Evolutionary conservation across 208 protist genomes (phyloP).

Genomic region (Leishmania arabica): DNA sequence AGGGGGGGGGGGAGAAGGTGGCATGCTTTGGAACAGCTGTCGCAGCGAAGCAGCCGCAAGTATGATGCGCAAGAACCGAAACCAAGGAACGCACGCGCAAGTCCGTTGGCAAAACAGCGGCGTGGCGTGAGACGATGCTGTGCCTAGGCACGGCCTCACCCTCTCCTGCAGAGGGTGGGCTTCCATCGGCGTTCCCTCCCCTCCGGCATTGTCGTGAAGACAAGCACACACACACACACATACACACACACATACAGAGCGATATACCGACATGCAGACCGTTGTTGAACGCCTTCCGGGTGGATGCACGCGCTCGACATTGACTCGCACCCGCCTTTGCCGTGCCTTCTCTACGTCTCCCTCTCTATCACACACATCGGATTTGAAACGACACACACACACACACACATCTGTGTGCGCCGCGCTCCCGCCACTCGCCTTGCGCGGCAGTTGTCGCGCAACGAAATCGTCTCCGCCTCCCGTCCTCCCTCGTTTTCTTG

Average conservation of each 20-base stretch:
- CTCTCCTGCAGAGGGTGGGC: background rate
- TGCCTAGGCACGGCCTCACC: background rate
- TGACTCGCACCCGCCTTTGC: background rate
- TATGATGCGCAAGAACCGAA: background rate
- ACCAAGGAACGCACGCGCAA: background rate
- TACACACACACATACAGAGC: background rate
- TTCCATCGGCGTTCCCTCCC: background rate
- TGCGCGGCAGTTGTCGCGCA: background rate
- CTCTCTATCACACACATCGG: background rate
- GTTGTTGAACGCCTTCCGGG: background rate
- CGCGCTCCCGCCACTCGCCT: too few species aligned
- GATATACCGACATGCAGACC: background rate
- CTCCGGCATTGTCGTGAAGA: background rate
- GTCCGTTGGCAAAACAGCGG: background rate
- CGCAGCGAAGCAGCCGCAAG: background rate
- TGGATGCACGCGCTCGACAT: background rate
- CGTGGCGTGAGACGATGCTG: background rate
- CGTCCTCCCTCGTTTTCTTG: background rate
- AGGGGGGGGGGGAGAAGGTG: too few species aligned
- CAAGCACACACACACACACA: background rate
- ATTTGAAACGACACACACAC: background rate
- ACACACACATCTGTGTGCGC: background rate
- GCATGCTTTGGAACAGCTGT: background rate
- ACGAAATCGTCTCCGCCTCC: background rate
- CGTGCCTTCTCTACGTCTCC: background rate